Base-by-base conservation (phyloP, 2,329 filamentous ascomycete species). In the Paraphoma sp. region DNA sequence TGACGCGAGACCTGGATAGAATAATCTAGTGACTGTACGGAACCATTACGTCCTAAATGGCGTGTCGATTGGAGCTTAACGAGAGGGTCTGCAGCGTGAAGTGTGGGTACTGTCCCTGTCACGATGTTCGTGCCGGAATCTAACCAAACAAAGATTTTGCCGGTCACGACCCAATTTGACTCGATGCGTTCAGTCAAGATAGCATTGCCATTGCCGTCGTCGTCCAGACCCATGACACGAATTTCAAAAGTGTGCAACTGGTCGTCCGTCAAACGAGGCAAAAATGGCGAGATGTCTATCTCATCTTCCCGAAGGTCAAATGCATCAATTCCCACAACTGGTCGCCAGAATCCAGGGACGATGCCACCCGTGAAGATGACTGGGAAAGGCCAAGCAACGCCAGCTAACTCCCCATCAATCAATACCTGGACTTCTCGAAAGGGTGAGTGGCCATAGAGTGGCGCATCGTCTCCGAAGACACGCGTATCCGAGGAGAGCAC, bases 351-450 rank as follows among this genome's bases (percentile, higher is more conserved):
- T 1, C 87, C 86, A 4, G 91, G 91, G 1, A 89, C 88, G 6
- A 96, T 82, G 1, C 91, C 91, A 2, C 92, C 92, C 0, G 92
- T 93, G 66, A 93, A 94, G 47, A 96, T 88, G 16, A 92, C 83
- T 0, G 91, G 91, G 66, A 91, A 94, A 1, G 92, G 92, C 90
- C 90, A 95, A 31, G 87, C 84, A 1, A 93, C 86, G 2, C 91
- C 92, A 1, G 89, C 90, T 18, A 94, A 76, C 16, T 83, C 77
- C 1, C 85, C 89, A 68, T 96, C 91, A 50, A 96, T 90, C 43
- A 85, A 80, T 0, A 95, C 79, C 65, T 93, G 90, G 1, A 95
- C 83, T 77, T 96, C 92, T 18, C 92, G 86, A 72, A 91, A 94
- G 0, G 90, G 87, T 5, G 89, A 89, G 65, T 86, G 86, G 0